Evolutionary conservation across 352 stramenopile species (phyloP), one percentile per base, ranked within the genome.

Genomic region (Phytopythium sindhum): DNA sequence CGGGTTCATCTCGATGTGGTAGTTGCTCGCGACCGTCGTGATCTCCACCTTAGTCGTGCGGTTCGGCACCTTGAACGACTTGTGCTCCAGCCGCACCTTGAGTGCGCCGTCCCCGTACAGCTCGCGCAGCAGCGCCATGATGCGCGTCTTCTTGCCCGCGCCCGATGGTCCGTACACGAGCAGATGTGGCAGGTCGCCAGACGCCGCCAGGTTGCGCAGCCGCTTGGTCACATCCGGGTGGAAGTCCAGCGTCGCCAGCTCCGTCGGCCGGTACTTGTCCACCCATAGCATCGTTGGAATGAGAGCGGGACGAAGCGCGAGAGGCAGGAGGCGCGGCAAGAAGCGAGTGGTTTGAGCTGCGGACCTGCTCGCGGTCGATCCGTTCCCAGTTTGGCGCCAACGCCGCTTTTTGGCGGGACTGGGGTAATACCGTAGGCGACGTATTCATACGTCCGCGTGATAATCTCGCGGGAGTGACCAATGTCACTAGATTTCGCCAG

Each of bases 1-100:
- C 45, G 98, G 97, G 68, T 98, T 99, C 80, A 99, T 97, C 78
- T 99, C 97, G 53, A 99, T 98, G 78, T 99, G 98, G 78, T 99
- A 99, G 74, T 98, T 98, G 77, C 84, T 98, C 24, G 91, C 94
- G 15, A 99, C 89, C 42, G 98, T 99, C 54, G 97, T 99, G 56
- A 99, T 97, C 66, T 99, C 97, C 21, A 99, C 90, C 17, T 94
- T 97, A 0, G 90, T 86, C 44, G 95, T 96, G 24, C 91, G 96
- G 26, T 77, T 76, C 2, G 81, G 72, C 11, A 75, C 74, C 65
- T 98, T 98, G 78, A 99, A 99, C 12, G 85, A 91, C 64, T 93
- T 89, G 73, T 95, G 84, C 75, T 97, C 87, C 11, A 96, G 62
- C 10, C 86, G 81, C 52, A 93, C 71, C 70, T 97, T 97, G 63